phyloP scores from a whole-genome alignment of 257 asterid species.

The Solanum chiquidenum region DNA sequence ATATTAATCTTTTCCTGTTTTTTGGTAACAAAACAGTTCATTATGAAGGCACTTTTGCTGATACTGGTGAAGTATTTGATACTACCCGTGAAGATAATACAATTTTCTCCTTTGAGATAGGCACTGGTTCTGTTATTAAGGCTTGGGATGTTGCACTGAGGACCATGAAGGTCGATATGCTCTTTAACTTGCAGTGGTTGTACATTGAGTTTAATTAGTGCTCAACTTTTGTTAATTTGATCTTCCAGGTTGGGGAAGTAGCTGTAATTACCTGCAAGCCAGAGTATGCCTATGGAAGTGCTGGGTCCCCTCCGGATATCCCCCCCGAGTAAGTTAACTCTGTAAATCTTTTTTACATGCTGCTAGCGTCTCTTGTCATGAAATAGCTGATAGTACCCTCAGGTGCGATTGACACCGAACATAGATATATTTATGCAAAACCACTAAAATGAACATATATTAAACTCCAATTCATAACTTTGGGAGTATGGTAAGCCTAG shows the following conservation, averaged over 20 bases:
- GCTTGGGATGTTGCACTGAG: conserved; percentile 90
- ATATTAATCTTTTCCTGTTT: neutral
- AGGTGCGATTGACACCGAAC: neutral
- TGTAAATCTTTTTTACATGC: neutral
- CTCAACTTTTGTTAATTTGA: neutral
- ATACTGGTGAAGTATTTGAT: conserved; percentile 91
- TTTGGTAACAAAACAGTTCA: conserved; percentile 43
- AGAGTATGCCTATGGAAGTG: conserved; percentile 88
- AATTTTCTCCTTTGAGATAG: conserved; percentile 77
- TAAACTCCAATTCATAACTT: neutral
- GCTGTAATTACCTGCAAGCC: conserved; percentile 91
- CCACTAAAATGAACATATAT: neutral
- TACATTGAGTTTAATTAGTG: neutral
- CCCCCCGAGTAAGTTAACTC: conserved; percentile 61
- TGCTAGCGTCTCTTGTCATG: neutral
- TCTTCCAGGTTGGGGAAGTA: conserved; percentile 78
- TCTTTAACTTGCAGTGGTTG: neutral
- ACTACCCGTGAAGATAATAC: conserved; percentile 91
- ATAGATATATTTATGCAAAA: neutral
- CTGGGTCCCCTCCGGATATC: conserved; percentile 94
- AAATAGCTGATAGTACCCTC: neutral
- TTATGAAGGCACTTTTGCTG: conserved; percentile 83
- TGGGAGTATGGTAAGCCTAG: neutral
- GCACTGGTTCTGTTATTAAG: conserved; percentile 77
- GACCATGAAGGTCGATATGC: conserved; percentile 73